Conservation (phyloP, 1,284 basidiomycete genomes). For the Golubevia pallescens region DNA sequence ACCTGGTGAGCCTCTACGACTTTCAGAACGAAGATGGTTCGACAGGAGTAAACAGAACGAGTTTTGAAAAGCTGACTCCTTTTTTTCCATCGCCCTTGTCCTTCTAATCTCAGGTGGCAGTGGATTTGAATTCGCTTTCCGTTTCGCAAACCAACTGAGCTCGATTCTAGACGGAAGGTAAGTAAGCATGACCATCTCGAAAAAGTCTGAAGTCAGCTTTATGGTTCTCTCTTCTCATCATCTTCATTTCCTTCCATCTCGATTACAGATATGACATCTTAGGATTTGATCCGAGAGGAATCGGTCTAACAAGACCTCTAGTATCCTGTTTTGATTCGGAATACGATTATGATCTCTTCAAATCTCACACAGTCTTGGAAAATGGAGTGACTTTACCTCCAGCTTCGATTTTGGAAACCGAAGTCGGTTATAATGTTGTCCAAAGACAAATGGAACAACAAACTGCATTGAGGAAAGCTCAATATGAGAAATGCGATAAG, state of each 20-base stretch:
- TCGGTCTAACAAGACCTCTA: constrained; percentile 65
- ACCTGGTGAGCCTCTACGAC: constrained; percentile 6
- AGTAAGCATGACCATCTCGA: neutral
- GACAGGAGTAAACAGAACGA: too few species aligned
- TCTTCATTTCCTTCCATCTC: neutral
- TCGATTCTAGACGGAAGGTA: constrained; percentile 2
- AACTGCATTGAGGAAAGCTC: constrained; percentile 63
- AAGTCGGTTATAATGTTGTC: constrained; percentile 44
- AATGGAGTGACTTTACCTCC: constrained; percentile 64
- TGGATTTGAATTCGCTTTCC: too few species aligned
- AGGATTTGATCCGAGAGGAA: constrained; percentile 68
- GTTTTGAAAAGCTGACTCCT: neutral
- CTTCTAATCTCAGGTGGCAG: too few species aligned
- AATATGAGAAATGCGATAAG: constrained; percentile 65
- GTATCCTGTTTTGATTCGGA: constrained; percentile 65
- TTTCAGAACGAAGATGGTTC: neutral
- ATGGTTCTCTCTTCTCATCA: neutral
- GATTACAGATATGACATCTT: constrained; percentile 63
- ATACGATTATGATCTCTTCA: constrained; percentile 60
- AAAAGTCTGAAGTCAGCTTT: neutral
- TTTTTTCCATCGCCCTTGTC: neutral
- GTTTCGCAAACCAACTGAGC: constrained; percentile 1
- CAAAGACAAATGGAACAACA: constrained; percentile 62
- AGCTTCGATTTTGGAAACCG: constrained; percentile 25
- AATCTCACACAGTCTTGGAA: constrained; percentile 65